These are phyloP conservation scores for Adansonia grandidieri DNA, from an alignment of 441 rosid species.

Conservation along the genomic window DNA sequence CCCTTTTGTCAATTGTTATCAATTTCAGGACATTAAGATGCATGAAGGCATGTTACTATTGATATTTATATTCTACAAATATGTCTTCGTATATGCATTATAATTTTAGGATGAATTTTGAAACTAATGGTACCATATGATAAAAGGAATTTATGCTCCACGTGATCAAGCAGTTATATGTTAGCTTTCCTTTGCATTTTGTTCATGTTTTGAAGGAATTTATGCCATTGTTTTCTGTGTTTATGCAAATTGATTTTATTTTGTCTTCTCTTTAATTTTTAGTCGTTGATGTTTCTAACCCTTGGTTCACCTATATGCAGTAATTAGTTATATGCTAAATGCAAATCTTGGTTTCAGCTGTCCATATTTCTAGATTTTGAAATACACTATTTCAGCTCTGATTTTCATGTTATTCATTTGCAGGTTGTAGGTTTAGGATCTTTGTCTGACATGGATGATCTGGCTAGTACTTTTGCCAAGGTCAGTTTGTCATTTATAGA, in stretches of 20 bases:
- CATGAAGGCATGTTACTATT: neutral
- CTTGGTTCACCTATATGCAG: neutral
- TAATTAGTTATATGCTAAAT: neutral
- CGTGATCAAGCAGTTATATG: neutral
- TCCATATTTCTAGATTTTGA: neutral
- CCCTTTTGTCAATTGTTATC: neutral
- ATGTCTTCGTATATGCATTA: neutral
- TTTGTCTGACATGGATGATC: constrained; percentile 68
- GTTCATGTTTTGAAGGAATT: neutral
- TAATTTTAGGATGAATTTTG: neutral
- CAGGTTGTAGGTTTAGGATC: constrained; percentile 60
- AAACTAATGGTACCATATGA: neutral
- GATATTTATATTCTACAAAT: neutral
- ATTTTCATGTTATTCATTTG: constrained; percentile 25
- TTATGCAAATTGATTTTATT: neutral
- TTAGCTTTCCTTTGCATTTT: constrained; percentile 14
- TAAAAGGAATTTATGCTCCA: neutral
- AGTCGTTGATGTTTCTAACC: neutral
- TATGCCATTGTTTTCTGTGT: neutral
- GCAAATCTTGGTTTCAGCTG: neutral
- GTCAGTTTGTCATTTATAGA: constrained; percentile 37
- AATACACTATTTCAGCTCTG: neutral
- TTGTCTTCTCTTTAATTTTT: neutral
- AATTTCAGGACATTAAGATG: neutral
- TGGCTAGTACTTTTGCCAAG: constrained; percentile 79